phyloP scores from a whole-genome alignment of 2,329 filamentous ascomycete species.

The Aspergillus cejpii region DNA sequence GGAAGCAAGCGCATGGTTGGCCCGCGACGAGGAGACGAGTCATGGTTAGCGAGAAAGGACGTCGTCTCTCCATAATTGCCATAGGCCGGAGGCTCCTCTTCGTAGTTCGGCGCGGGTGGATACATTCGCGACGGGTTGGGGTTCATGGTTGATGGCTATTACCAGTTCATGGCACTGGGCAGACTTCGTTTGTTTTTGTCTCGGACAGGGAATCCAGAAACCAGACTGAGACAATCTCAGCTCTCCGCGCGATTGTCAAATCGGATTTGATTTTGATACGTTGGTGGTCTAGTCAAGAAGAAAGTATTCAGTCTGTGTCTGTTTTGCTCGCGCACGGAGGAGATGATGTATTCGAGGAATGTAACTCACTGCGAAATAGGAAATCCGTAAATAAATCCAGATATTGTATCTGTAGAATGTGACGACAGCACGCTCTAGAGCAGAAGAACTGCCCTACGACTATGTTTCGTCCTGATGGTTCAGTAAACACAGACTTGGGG shows the following conservation, averaged over 20 bases:
- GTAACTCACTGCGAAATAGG: background rate
- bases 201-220: too few species aligned
- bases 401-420: background rate
- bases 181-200: too few species aligned
- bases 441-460: too few species aligned
- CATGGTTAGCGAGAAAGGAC: slow-evolving; percentile 27
- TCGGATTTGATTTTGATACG: background rate
- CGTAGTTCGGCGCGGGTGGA: slow-evolving; percentile 32
- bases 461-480: background rate
- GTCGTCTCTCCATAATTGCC: slow-evolving; percentile 26
- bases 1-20: slow-evolving; percentile 44
- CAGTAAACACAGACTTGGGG: background rate
- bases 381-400: background rate
- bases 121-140: slow-evolving; percentile 21
- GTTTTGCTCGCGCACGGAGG: background rate
- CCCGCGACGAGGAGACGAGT: slow-evolving; percentile 26
- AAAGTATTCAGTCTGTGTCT: background rate
- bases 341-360: background rate
- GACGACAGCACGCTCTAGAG: background rate
- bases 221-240: slow-evolving; percentile 4
- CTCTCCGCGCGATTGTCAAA: background rate
- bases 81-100: slow-evolving; percentile 42
- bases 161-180: background rate
- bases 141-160: slow-evolving; percentile 13
- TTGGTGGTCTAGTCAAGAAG: background rate